A percentile compares a stretch with the other conserved stretches of the same genome.
Evolutionary conservation across 2,329 filamentous ascomycete species (phyloP).

Genomic region (Fusarium siculi): DNA sequence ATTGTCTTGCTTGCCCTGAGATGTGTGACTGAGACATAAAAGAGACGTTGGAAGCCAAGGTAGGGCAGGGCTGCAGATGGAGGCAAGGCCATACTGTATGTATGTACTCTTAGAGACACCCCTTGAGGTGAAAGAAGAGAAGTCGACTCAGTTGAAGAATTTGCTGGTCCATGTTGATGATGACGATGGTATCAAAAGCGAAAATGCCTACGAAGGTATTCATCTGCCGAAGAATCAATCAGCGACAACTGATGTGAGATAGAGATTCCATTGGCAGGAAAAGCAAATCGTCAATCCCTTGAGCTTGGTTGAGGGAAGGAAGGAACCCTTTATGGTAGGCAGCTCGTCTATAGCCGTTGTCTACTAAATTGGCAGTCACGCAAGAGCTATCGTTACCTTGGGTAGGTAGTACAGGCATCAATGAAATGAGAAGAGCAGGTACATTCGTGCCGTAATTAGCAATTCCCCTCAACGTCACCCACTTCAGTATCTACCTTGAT

Average conservation of each 20-base stretch:
- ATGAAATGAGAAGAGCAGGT: not conserved
- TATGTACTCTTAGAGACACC: conserved; percentile 3
- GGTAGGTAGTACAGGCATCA: not conserved
- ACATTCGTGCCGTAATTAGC: not conserved
- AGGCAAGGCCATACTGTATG: not conserved
- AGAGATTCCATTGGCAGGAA: not conserved
- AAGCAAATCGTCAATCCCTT: not conserved
- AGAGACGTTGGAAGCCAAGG: conserved; percentile 28
- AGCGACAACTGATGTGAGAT: not conserved
- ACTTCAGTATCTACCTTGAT: not conserved
- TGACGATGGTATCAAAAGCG: not conserved
- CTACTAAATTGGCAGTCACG: not conserved
- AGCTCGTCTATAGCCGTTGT: conserved; percentile 3
- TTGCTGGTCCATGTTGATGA: conserved; percentile 7
- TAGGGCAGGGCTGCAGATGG: conserved; percentile 26
- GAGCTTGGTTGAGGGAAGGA: not conserved
- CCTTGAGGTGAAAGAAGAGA: not conserved
- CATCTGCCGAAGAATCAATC: not conserved
- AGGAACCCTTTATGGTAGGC: not conserved
- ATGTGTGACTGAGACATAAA: conserved; percentile 24
- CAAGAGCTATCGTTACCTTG: not conserved
- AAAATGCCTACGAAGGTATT: not conserved
- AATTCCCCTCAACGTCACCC: not conserved
- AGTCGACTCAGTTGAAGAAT: not conserved
- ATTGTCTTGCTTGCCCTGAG: conserved; percentile 26